These are phyloP conservation scores for Heliamphora pulchella DNA, from an alignment of 179 eudicot genomes.

Conservation along the genomic window DNA sequence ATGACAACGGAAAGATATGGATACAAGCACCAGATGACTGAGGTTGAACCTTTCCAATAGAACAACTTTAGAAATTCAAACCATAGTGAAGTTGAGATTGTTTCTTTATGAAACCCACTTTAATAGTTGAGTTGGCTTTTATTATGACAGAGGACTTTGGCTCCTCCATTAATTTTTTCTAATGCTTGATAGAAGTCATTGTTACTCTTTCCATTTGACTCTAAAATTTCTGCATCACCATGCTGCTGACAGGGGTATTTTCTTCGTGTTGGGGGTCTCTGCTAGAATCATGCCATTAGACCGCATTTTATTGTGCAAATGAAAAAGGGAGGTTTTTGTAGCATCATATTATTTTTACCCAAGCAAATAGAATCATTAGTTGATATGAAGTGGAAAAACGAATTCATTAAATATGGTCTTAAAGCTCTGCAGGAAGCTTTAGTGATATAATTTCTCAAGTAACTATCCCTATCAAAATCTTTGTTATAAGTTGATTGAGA, in stretches of 20 bases:
- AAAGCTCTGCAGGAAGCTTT: neutral
- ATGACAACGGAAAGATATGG: neutral
- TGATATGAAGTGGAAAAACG: neutral
- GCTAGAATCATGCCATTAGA: neutral
- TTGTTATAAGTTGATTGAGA: constrained; percentile 3
- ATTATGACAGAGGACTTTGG: neutral
- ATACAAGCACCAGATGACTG: neutral
- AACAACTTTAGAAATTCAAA: neutral
- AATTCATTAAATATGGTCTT: neutral
- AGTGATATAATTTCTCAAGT: neutral
- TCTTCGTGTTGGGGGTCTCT: neutral
- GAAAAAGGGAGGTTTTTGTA: neutral
- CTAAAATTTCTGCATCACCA: neutral
- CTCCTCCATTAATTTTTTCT: neutral
- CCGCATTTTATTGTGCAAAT: neutral
- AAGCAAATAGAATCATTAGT: neutral
- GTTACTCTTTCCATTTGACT: neutral
- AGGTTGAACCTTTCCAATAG: neutral
- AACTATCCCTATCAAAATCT: neutral
- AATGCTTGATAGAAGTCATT: neutral
- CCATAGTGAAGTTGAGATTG: neutral
- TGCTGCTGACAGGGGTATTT: neutral
- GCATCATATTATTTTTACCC: neutral
- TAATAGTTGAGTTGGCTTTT: neutral
- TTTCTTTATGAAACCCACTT: neutral